phyloP scores from a whole-genome alignment of 176 grass and related monocot species.

The Eleusine coracana region DNA sequence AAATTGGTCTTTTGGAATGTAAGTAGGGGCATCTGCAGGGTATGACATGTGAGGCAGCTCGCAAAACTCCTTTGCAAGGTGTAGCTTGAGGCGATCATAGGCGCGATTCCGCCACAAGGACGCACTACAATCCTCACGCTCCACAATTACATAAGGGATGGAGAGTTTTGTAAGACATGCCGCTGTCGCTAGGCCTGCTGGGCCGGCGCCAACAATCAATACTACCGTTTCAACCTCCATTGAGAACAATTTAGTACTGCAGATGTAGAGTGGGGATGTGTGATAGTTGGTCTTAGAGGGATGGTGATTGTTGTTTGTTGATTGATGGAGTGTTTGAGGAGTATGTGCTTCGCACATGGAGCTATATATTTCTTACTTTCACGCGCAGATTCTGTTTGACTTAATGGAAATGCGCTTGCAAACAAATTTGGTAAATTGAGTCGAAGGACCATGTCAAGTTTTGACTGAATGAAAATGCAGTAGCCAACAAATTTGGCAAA shows the following conservation, averaged over 20 bases:
- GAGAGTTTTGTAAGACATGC: not conserved
- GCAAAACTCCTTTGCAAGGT: slow-evolving; percentile 53
- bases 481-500: no score
- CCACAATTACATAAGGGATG: slow-evolving; percentile 3
- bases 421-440: not conserved
- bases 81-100: slow-evolving; percentile 47
- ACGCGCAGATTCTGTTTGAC: not conserved
- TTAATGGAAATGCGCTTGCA: not conserved
- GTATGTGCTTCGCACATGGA: not conserved
- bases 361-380: not conserved
- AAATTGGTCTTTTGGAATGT: slow-evolving; percentile 30
- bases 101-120: slow-evolving; percentile 42
- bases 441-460: not conserved
- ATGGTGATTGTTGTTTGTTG: not conserved
- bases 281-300: not conserved
- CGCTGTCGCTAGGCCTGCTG: slow-evolving; percentile 20
- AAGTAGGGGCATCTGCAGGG: not conserved
- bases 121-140: slow-evolving; percentile 30
- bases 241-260: not conserved
- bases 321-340: not conserved
- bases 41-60: slow-evolving; percentile 21
- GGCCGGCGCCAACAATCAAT: slow-evolving; percentile 42
- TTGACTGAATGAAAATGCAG: no score
- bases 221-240: not conserved
- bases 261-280: not conserved